A percentile compares a stretch with the other conserved stretches of the same genome.
Evolutionary conservation across 129 eudicot genomes (phyloP).

Genomic region (Glebionis coronaria): DNA sequence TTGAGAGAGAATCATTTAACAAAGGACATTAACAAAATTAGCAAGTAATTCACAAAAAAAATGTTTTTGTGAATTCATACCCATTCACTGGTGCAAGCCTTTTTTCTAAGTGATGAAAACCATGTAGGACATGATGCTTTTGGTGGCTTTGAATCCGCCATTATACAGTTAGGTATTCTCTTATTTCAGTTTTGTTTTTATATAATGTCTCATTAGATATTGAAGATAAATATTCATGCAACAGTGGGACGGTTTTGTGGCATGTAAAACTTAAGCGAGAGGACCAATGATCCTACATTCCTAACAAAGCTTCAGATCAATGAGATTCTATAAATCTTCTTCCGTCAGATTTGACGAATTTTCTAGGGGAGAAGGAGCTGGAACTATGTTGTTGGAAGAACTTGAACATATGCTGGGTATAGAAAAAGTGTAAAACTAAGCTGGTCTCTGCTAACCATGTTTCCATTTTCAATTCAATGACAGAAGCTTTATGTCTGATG

Average conservation of each 20-base stretch:
- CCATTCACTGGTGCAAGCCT: not conserved
- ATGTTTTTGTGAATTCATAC: slow-evolving; percentile 2
- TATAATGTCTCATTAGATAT: not conserved
- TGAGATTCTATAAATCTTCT: slow-evolving; percentile 60
- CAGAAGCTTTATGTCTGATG: slow-evolving; percentile 87
- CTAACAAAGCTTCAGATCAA: slow-evolving; percentile 72
- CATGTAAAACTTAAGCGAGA: slow-evolving; percentile 78
- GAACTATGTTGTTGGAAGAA: slow-evolving; percentile 79
- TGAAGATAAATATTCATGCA: slow-evolving; percentile 29
- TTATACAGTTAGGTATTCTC: slow-evolving; percentile 65
- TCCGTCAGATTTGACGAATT: slow-evolving; percentile 49
- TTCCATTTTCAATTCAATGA: slow-evolving; percentile 28
- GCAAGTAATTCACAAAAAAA: slow-evolving; percentile 7
- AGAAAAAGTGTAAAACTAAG: not conserved
- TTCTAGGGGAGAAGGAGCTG: slow-evolving; percentile 92
- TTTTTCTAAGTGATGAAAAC: slow-evolving; percentile 10
- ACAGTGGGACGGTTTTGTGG: slow-evolving; percentile 84
- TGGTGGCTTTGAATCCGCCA: slow-evolving; percentile 86
- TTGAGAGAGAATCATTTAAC: no score
- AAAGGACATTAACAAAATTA: no score
- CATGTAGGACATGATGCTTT: slow-evolving; percentile 83
- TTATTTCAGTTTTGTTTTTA: not conserved
- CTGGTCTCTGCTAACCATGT: slow-evolving; percentile 4
- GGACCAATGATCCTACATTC: slow-evolving; percentile 54
- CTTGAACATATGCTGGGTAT: slow-evolving; percentile 89